Evolutionary conservation across 306 rosid genomes (phyloP), one percentile per base, ranked within the genome.

Genomic region (Ziziphus jujuba): DNA sequence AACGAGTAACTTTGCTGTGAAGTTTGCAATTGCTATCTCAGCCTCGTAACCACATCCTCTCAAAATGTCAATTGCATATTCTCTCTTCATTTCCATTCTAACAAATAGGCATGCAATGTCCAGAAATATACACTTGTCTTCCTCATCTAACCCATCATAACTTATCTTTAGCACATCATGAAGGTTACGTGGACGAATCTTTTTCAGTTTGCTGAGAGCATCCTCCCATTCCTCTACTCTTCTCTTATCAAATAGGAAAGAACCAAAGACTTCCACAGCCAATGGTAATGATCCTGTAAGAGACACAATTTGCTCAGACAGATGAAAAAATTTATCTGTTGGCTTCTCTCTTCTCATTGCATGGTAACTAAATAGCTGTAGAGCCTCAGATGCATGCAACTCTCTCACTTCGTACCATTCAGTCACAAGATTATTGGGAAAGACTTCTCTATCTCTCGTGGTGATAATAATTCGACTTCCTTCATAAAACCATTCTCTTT

Each of bases 231-330:
- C 84, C 72, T 57, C 69, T 25, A 49, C 24, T 45, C 58, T 82
- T 31, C 92, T 84, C 70, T 70, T 84, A 21, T 51, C 81, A 56
- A 67, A 84, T 61, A 86, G 68, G 66, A 69, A 52, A 9, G 87
- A 86, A 25, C 92, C 92, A 54, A 82, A 79, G 45, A 89, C 89
- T 82, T 89, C 90, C 38, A 89, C 24, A 43, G 96, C 92, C 85
- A 89, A 69, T 4, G 96, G 96, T 58, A 89, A 33, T 56, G 65
- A 47, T 65, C 92, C 87, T 0, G 96, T 82, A 0, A 80, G 81
- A 47, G 61, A 35, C 70, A 89, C 90, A 6, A 82, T 89, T 64
- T 84, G 16, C 56, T 76, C 1, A n/a, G 87, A 84, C 17, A 82
- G 33, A 1, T 65, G 4, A 52, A 20, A 11, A 54, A 80, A 54